phyloP scores from a whole-genome alignment of 805 yeast genomes.

The Wickerhamiella brachini region DNA sequence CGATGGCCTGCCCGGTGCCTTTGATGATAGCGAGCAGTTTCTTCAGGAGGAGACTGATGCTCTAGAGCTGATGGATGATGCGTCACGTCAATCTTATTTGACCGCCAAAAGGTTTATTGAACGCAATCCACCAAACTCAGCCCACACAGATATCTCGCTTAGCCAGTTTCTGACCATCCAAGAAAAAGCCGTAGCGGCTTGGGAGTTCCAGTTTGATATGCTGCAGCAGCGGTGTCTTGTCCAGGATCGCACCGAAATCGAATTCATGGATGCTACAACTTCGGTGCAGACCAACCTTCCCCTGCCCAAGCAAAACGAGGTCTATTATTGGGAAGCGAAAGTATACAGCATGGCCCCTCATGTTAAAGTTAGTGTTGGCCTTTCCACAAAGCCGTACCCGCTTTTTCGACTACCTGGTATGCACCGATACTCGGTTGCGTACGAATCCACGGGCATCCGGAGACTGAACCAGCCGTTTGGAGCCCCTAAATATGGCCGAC shows the following conservation, averaged over 20 bases:
- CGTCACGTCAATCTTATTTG: constrained; percentile 44
- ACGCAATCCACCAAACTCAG: constrained; percentile 30
- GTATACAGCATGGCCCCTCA: constrained; percentile 51
- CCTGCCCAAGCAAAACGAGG: constrained; percentile 67
- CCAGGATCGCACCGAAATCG: constrained; percentile 44
- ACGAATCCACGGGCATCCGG: constrained; percentile 73
- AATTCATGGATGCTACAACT: constrained; percentile 40
- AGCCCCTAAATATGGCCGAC: constrained; percentile 30
- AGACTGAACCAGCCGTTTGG: constrained; percentile 66
- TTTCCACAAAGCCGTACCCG: constrained; percentile 83
- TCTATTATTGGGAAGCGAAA: constrained; percentile 80
- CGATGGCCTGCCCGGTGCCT: constrained; percentile 39
- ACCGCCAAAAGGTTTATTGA: constrained; percentile 40
- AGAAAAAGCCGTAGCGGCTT: constrained; percentile 79
- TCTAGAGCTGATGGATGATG: constrained; percentile 44
- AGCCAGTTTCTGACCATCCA: constrained; percentile 57
- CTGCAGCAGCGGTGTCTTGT: constrained; percentile 47
- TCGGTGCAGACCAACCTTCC: constrained; percentile 74
- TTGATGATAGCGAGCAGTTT: constrained; percentile 49
- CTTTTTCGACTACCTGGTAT: constrained; percentile 87
- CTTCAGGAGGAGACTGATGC: constrained; percentile 50
- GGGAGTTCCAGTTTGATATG: constrained; percentile 53
- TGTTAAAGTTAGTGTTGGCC: constrained; percentile 52
- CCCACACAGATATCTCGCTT: constrained; percentile 31
- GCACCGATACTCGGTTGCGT: constrained; percentile 71